These are phyloP conservation scores for Dipodascus geniculatus DNA, from an alignment of 805 yeast species.

Conservation along the genomic window DNA sequence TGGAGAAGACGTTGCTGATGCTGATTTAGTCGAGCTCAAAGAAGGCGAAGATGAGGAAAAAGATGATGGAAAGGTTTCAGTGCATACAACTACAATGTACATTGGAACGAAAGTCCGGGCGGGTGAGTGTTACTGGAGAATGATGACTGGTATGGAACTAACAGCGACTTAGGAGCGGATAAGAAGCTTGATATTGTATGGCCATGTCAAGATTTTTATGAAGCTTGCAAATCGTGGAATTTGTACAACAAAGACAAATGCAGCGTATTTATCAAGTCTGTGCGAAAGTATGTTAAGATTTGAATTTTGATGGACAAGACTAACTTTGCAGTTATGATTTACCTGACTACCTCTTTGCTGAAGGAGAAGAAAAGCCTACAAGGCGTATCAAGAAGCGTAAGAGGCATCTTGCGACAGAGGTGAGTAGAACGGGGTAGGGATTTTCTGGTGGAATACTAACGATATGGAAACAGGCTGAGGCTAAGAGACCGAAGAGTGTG, in stretches of 20 bases:
- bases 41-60: conserved; percentile 18
- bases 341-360: conserved; percentile 73
- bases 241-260: conserved; percentile 50
- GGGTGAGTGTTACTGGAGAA: background rate
- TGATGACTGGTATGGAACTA: background rate
- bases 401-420: conserved; percentile 14
- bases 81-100: conserved; percentile 64
- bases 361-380: conserved; percentile 66
- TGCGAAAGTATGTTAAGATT: conserved; percentile 35
- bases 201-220: conserved; percentile 84
- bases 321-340: conserved; percentile 39
- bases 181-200: conserved; percentile 61
- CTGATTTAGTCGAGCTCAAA: background rate
- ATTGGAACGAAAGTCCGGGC: conserved; percentile 38
- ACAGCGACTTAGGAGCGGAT: conserved; percentile 32
- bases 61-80: conserved; percentile 18
- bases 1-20: conserved; percentile 42
- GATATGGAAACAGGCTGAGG: conserved; percentile 1
- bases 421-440: background rate
- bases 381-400: conserved; percentile 47
- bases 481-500: conserved; percentile 9
- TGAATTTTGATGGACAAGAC: background rate
- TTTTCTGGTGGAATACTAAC: background rate
- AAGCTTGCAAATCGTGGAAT: conserved; percentile 63
- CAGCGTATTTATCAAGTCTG: conserved; percentile 56